Percentiles rank a stretch among this genome's conserved stretches.
phyloP scores from a whole-genome alignment of 768 basidiomycete species.

The Cyathus striatus region DNA sequence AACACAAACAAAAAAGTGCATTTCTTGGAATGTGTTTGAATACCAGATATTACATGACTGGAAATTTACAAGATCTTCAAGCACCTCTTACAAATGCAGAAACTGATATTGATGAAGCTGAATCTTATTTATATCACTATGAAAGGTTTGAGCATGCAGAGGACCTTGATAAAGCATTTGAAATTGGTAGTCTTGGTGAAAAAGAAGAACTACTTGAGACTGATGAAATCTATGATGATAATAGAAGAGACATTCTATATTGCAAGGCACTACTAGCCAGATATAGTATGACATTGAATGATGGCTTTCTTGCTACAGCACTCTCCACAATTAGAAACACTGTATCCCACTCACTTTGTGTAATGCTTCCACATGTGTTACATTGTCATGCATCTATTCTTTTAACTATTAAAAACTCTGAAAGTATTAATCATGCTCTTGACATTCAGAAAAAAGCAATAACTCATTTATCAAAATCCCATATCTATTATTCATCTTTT shows the following conservation, averaged over 20 bases:
- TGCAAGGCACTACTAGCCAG: background rate
- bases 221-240: background rate
- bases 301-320: background rate
- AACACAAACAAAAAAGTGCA: background rate
- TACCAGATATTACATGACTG: background rate
- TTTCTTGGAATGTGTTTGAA: background rate
- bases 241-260: background rate
- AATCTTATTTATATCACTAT: background rate
- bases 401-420: too few species aligned
- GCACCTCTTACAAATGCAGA: background rate
- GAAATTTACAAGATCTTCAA: background rate
- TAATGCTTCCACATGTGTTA: background rate
- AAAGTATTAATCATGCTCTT: too few species aligned
- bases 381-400: too few species aligned
- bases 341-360: background rate
- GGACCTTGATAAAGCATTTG: background rate
- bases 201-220: too few species aligned
- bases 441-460: too few species aligned
- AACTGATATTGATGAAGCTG: background rate
- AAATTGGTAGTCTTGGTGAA: background rate
- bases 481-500: background rate
- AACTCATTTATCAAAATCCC: background rate
- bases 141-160: background rate
- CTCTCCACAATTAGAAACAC: background rate
- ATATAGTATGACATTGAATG: background rate